Conservation (phyloP, 2,329 filamentous ascomycete species). For the Diaporthe destruens region DNA sequence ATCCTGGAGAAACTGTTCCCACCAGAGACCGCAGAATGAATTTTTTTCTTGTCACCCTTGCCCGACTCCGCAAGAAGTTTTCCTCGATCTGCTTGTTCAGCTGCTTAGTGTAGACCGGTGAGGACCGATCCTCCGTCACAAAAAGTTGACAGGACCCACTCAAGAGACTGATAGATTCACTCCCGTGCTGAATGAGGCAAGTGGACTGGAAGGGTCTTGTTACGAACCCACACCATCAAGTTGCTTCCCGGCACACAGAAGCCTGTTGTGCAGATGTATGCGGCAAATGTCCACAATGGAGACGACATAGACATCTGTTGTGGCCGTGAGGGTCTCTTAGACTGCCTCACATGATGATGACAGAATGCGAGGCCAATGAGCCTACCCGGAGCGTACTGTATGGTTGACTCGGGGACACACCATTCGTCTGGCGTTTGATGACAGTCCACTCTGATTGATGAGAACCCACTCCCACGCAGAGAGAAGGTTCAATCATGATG, state of each 20-base stretch:
- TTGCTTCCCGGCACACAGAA: constrained; percentile 9
- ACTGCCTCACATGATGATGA: constrained; percentile 46
- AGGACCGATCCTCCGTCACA: constrained; percentile 33
- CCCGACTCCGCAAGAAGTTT: constrained; percentile 37
- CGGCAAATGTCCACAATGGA: constrained; percentile 21
- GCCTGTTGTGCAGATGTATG: constrained; percentile 9
- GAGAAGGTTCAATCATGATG: constrained; percentile 36
- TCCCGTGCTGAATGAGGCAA: constrained; percentile 35
- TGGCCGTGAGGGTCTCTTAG: constrained; percentile 11
- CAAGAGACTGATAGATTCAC: constrained; percentile 38
- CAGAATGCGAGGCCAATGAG: constrained; percentile 43
- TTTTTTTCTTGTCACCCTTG: constrained; percentile 28
- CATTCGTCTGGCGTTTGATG: constrained; percentile 31
- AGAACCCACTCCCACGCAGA: constrained; percentile 35
- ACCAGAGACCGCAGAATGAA: constrained; percentile 33
- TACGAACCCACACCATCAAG: constrained; percentile 35
- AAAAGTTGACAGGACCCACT: constrained; percentile 38
- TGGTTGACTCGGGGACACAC: constrained; percentile 41
- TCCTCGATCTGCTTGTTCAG: constrained; percentile 34
- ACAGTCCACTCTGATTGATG: constrained; percentile 38
- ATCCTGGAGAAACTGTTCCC: constrained; percentile 30
- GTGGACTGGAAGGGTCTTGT: constrained; percentile 35
- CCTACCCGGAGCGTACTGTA: constrained; percentile 37
- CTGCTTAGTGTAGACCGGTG: constrained; percentile 40
- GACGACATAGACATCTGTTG: constrained; percentile 15